A percentile compares a stretch with the other conserved stretches of the same genome.
Evolutionary conservation across 352 stramenopile species (phyloP).

Genomic region (Aphanomyces euteiches): DNA sequence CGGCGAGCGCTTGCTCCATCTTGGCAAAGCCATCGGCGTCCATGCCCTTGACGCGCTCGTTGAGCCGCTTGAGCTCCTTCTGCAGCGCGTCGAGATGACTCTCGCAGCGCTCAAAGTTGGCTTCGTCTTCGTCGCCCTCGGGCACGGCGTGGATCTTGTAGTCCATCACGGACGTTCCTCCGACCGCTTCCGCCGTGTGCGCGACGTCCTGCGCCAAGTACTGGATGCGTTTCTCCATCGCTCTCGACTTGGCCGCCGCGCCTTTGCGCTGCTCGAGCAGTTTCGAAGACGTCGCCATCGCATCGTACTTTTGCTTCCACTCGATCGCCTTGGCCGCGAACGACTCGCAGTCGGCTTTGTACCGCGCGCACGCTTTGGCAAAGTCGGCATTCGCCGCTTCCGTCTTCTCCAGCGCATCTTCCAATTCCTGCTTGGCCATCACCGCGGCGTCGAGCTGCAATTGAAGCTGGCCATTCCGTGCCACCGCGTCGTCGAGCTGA

Average conservation of each 20-base stretch:
- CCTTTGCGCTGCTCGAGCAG: background rate
- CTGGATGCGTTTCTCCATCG: conserved; percentile 14
- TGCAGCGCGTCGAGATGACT: conserved; percentile 9
- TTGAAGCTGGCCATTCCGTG: background rate
- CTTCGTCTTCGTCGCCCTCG: conserved; percentile 2
- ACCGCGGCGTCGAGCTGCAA: background rate
- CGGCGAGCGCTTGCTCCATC: conserved; percentile 11
- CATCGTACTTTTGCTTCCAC: conserved; percentile 20
- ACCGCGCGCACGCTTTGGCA: conserved; percentile 11
- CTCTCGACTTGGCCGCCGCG: background rate
- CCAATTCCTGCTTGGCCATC: background rate
- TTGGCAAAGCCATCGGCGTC: background rate
- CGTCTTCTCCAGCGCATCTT: background rate
- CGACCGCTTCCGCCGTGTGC: conserved; percentile 3
- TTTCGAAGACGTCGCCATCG: background rate
- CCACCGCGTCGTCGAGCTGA: background rate
- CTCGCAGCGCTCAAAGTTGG: conserved; percentile 19
- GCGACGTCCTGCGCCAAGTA: conserved; percentile 18
- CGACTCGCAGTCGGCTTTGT: conserved; percentile 25
- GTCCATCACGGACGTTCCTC: background rate
- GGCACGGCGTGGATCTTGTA: background rate
- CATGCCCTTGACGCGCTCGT: conserved; percentile 2
- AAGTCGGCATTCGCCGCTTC: conserved; percentile 4
- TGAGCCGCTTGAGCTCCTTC: conserved; percentile 22
- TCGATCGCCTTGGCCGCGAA: conserved; percentile 16